These are phyloP conservation scores for Debaryomyces hansenii DNA, from an alignment of 805 yeast species.

Conservation along the genomic window DNA sequence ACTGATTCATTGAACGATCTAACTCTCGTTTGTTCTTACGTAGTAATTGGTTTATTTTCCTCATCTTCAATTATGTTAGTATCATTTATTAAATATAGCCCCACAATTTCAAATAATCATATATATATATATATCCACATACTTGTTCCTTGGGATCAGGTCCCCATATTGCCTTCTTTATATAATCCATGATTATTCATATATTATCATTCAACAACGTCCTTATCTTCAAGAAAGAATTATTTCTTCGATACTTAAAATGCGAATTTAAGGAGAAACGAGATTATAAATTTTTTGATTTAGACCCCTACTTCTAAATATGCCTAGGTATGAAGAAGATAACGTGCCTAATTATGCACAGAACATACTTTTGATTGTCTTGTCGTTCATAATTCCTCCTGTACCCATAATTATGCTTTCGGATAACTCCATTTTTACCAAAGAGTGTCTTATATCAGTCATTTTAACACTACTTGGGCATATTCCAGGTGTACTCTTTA, in stretches of 20 bases:
- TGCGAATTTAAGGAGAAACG: not conserved
- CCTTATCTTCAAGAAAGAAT: too few relatives aligned
- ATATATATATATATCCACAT: slow-evolving; percentile 18
- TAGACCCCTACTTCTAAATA: not conserved
- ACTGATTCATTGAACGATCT: slow-evolving; percentile 70
- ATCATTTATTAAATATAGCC: not conserved
- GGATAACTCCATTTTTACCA: slow-evolving; percentile 28
- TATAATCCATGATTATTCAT: slow-evolving; percentile 60
- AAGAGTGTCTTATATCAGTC: slow-evolving; percentile 32
- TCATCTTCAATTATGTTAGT: slow-evolving; percentile 38
- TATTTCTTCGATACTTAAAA: not conserved
- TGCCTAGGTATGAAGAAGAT: slow-evolving; percentile 1
- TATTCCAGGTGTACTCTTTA: slow-evolving; percentile 33
- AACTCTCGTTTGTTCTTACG: slow-evolving; percentile 84
- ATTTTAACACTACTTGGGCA: slow-evolving; percentile 33
- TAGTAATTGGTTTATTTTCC: slow-evolving; percentile 74
- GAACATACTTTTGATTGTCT: slow-evolving; percentile 24
- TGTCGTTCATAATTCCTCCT: slow-evolving; percentile 39
- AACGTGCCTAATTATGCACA: slow-evolving; percentile 11
- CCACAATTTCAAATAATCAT: not conserved
- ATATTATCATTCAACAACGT: too few relatives aligned
- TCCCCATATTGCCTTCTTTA: slow-evolving; percentile 90
- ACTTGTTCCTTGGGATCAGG: slow-evolving; percentile 93
- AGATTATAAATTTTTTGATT: not conserved
- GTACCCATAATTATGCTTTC: slow-evolving; percentile 34